These are phyloP conservation scores for Ormosia semicastrata DNA, from an alignment of 306 rosid genomes.

Conservation along the genomic window DNA sequence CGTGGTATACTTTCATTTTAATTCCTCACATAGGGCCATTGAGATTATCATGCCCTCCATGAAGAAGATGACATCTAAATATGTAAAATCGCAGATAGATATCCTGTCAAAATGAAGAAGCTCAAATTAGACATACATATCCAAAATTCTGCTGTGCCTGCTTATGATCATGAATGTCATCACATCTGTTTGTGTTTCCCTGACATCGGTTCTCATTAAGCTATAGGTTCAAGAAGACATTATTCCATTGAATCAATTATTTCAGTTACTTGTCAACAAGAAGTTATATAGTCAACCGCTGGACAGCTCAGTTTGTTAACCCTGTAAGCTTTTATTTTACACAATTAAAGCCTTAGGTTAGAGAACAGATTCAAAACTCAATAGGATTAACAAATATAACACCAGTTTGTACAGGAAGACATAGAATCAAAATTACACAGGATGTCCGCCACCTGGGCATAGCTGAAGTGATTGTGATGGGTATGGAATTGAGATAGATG, in stretches of 20 bases:
- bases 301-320: not conserved
- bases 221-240: not conserved
- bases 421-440: not conserved
- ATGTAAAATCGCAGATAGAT: not conserved
- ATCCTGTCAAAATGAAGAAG: not conserved
- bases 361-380: constrained; percentile 16
- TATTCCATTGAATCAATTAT: not conserved
- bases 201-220: not conserved
- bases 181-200: not conserved
- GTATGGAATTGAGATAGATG: not conserved
- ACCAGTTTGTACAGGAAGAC: not conserved
- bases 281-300: not conserved
- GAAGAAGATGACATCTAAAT: not conserved
- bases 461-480: not conserved
- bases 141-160: not conserved
- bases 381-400: not conserved
- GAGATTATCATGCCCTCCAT: not conserved
- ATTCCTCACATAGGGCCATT: not conserved
- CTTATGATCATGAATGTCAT: constrained; percentile 1
- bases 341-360: not conserved
- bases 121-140: not conserved
- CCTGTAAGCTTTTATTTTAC: constrained; percentile 1
- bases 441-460: not conserved
- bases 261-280: not conserved
- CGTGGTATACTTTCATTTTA: not conserved